Evolutionary conservation across 2,329 filamentous ascomycete genomes (phyloP).

Genomic region (Rutstroemia sp.): DNA sequence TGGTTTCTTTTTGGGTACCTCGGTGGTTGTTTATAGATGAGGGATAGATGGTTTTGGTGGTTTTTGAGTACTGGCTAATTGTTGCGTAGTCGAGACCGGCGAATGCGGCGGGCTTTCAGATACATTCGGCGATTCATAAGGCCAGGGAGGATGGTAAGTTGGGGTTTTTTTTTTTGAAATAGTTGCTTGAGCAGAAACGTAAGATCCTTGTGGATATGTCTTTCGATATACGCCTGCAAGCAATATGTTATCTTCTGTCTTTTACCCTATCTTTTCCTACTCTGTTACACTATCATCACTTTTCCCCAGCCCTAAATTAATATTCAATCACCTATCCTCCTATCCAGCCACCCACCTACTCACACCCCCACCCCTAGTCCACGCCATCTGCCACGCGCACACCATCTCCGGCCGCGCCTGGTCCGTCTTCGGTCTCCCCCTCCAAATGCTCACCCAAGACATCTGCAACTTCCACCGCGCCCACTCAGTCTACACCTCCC

Average conservation of each 20-base stretch:
- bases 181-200: background rate
- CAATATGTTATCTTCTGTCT: no score
- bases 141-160: slow-evolving; percentile 46
- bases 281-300: no score
- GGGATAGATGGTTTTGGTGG: no score
- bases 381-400: slow-evolving; percentile 64
- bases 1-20: background rate
- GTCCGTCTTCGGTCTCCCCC: slow-evolving; percentile 49
- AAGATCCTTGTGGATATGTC: no score
- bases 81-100: slow-evolving; percentile 39
- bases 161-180: background rate
- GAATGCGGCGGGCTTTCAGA: slow-evolving; percentile 63
- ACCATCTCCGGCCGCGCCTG: slow-evolving; percentile 48
- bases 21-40: background rate
- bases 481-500: slow-evolving; percentile 57
- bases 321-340: no score
- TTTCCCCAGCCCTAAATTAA: no score
- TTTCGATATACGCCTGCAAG: no score
- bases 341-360: background rate
- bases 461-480: slow-evolving; percentile 57
- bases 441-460: slow-evolving; percentile 67
- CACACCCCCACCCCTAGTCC: slow-evolving; percentile 27
- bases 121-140: slow-evolving; percentile 62
- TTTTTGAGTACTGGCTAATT: no score
- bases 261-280: no score